A percentile compares a stretch with the other conserved stretches of the same genome.
Conservation (phyloP, 2,329 filamentous ascomycete species). For the Xylariales sp. region DNA sequence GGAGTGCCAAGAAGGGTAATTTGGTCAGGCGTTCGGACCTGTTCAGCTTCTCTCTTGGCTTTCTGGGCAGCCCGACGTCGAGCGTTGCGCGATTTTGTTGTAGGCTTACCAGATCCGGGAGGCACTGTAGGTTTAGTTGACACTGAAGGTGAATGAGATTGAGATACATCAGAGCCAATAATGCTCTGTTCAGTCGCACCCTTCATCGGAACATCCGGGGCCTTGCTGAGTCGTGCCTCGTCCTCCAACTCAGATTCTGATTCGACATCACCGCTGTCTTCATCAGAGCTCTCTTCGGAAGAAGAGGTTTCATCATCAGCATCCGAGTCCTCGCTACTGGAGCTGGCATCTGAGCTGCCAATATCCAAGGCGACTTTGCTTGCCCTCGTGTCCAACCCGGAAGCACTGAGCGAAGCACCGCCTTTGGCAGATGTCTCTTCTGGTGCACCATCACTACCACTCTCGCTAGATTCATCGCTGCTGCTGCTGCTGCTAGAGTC, state of each 20-base stretch:
- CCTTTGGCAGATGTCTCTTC: slow-evolving; percentile 16
- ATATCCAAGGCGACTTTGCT: not conserved
- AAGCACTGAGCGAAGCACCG: not conserved
- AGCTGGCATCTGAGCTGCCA: slow-evolving; percentile 1
- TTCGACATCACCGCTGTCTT: slow-evolving; percentile 14
- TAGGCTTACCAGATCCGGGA: slow-evolving; percentile 33
- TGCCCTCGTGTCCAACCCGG: no score
- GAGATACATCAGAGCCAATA: not conserved
- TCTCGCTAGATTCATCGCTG: slow-evolving; percentile 9
- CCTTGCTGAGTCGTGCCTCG: no score
- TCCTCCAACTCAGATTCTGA: slow-evolving; percentile 13
- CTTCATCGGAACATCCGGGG: no score
- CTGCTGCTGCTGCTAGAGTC: slow-evolving; percentile 2
- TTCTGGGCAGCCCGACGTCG: slow-evolving; percentile 38
- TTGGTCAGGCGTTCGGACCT: slow-evolving; percentile 7
- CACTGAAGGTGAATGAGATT: slow-evolving; percentile 6
- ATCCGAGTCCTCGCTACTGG: slow-evolving; percentile 12
- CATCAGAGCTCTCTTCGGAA: slow-evolving; percentile 12
- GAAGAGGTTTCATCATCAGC: slow-evolving; percentile 17
- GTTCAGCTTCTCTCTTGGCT: slow-evolving; percentile 19
- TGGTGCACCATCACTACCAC: slow-evolving; percentile 21
- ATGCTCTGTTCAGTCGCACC: no score
- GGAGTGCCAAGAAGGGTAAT: not conserved
- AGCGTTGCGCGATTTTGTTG: slow-evolving; percentile 48
- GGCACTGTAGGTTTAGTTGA: slow-evolving; percentile 17